Base-by-base conservation (phyloP, 176 grass and related monocot genomes). In the Puccinellia tenuiflora region DNA sequence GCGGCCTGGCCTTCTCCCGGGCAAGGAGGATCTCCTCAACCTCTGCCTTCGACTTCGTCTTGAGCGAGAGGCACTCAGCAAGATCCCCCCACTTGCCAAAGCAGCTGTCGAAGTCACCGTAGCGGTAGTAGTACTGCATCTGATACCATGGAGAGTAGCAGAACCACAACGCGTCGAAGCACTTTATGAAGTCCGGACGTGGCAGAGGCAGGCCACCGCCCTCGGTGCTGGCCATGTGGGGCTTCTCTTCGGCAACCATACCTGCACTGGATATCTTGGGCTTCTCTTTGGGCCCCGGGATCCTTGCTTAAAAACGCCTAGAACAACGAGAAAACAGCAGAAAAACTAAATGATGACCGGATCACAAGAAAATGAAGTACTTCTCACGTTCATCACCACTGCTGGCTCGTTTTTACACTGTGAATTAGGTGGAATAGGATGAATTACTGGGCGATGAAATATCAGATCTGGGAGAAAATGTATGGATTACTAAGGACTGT, bases 111-210 rank as follows among this genome's bases (percentile, higher is more conserved):
- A 92, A 93, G 3, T 92, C 87, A 31, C 92, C 93, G 47, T 84
- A 13, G 75, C 93, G 86, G 83, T 96, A 93, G 65, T 99, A 99
- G 67, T 46, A 38, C 85, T 99, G 87, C 96, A 99, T 92, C 85
- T 96, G 93, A 82, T 96, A 77, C 81, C 85, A 93, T 24, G 96
- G 96, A 18, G 96, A 90, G 87, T 95, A 95, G 89, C 93, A 98
- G 77, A 93, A 98, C 89, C 89, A 98, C n/a, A 98, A 87, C 11
- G 83, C 76, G 30, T 98, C 91, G 24, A 98, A 98, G 56, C 85
- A 93, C 67, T 98, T 98, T 67, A 87, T 88, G 89, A 91, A 95
- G 68, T 94, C 92, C 53, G 71, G 81, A 6, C 75, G 47, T 4
- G 17, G 53, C 12, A 7, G 68, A 26, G 42, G 77, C 2, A 21